Percentiles rank a stretch among this genome's conserved stretches.
phyloP scores from a whole-genome alignment of 805 yeast genomes.

The Pichia scutulata region DNA sequence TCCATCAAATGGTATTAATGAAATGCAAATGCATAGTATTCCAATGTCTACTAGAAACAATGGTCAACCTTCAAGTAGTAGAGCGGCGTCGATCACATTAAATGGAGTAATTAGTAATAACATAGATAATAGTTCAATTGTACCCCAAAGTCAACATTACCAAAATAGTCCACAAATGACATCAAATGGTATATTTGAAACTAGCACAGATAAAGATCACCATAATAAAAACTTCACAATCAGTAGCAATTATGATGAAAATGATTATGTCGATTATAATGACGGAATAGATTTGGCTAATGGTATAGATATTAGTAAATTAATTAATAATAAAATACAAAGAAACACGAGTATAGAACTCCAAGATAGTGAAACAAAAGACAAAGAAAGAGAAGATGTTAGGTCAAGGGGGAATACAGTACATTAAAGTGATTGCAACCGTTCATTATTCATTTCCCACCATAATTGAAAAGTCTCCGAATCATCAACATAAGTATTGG shows the following conservation, averaged over 20 bases:
- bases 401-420: not conserved
- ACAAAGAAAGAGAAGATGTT: not conserved
- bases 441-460: constrained; percentile 39
- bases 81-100: constrained; percentile 7
- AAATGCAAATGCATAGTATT: constrained; percentile 3
- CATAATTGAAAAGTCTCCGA: constrained; percentile 43
- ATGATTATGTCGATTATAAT: too few species aligned
- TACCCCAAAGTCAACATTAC: constrained; percentile 11
- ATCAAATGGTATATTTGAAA: not conserved
- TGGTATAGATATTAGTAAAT: not conserved
- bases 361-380: not conserved
- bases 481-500: constrained; percentile 27
- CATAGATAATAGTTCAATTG: not conserved
- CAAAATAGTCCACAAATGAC: constrained; percentile 8
- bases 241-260: not conserved
- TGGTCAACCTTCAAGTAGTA: not conserved
- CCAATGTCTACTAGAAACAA: not conserved
- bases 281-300: constrained; percentile 1
- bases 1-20: constrained; percentile 1
- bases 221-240: not conserved
- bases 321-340: not conserved
- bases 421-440: constrained; percentile 14
- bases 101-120: not conserved
- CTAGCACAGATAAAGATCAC: not conserved
- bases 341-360: not conserved